These are phyloP conservation scores for Catunica adiposa DNA, from an alignment of 2,329 filamentous ascomycete species.

Conservation along the genomic window DNA sequence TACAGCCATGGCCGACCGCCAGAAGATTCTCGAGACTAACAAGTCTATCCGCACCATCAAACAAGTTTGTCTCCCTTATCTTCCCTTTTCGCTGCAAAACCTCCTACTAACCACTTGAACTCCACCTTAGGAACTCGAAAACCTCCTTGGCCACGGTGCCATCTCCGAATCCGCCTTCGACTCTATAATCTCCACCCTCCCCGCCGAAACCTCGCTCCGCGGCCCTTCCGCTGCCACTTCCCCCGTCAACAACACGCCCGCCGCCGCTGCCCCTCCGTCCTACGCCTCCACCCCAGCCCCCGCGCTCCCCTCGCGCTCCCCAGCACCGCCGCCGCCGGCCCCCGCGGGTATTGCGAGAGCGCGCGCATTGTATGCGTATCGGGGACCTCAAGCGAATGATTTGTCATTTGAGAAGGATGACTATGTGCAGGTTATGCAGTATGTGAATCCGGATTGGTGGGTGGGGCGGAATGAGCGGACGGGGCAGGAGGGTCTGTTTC, in stretches of 20 bases:
- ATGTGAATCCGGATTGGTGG: constrained; percentile 98
- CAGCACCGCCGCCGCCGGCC: constrained; percentile 25
- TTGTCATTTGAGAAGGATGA: constrained; percentile 69
- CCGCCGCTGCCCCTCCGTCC: constrained; percentile 27
- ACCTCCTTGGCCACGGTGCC: constrained; percentile 65
- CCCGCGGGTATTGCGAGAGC: constrained; percentile 47
- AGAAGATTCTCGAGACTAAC: constrained; percentile 54
- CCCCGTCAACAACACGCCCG: constrained; percentile 19
- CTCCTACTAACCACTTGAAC: not conserved
- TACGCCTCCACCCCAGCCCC: constrained; percentile 33
- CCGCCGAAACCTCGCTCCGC: constrained; percentile 47
- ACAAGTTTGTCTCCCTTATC: constrained; percentile 40
- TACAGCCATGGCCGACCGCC: constrained; percentile 27
- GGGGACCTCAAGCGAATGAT: constrained; percentile 63
- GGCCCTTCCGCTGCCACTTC: constrained; percentile 24
- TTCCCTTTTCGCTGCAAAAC: not conserved
- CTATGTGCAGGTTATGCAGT: constrained; percentile 62
- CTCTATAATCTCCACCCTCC: constrained; percentile 57
- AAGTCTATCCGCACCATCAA: constrained; percentile 77
- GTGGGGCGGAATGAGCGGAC: constrained; percentile 74
- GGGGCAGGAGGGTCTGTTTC: constrained; percentile 80
- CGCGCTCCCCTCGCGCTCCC: constrained; percentile 20
- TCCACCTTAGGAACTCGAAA: constrained; percentile 62
- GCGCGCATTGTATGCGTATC: constrained; percentile 70
- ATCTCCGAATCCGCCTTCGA: constrained; percentile 63